Base-by-base conservation (phyloP, 176 grass and related monocot species). In the Hordeum vulgare region DNA sequence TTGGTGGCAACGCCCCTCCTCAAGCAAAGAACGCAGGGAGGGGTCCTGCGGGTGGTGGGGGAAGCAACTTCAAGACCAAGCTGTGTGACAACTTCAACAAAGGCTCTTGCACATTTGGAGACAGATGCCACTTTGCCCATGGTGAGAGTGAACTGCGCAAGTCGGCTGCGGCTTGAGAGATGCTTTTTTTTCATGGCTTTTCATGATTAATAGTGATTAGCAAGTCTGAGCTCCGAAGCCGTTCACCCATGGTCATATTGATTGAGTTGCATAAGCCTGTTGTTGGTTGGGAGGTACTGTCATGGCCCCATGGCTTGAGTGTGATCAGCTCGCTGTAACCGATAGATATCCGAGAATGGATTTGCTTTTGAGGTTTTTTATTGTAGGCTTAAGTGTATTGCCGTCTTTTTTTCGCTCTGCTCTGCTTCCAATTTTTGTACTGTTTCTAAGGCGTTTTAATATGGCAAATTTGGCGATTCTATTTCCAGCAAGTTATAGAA, bases 81-180 rank as follows among this genome's bases (percentile, higher is more conserved):
- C 37, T 96, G n/a, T 99, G 96, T 9, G 93, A 99, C 64, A 99
- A 99, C 74, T 99, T 99, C 85, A 83, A 69, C 4, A 99, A 90
- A 85, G 93, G 96, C 10, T 77, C 89, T 34, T 96, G 93, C 78
- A 96, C 93, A 7, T 99, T 96, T 87, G 93, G 96, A 3, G 96
- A 96, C 11, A 83, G 90, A 59, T 99, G 96, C 88, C 93, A 94
- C 76, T 96, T 99, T 4, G 96, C 96, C 9, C 96, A 99, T 62
- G 96, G 91, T 21, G 77, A 79, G 18, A 81, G 60, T 81, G 96
- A 99, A 72, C 28, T 96, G 18, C 93, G 91, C 69, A 94, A 90
- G 23, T 42, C 81, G 4, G 26, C 85, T 83, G 75, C 85, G 28
- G 70, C 81, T 57, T 84, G 65, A 94, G 61, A 25, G 14, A 11